phyloP scores from a whole-genome alignment of 2,329 filamentous ascomycete species.

The Colletotrichum agaves region DNA sequence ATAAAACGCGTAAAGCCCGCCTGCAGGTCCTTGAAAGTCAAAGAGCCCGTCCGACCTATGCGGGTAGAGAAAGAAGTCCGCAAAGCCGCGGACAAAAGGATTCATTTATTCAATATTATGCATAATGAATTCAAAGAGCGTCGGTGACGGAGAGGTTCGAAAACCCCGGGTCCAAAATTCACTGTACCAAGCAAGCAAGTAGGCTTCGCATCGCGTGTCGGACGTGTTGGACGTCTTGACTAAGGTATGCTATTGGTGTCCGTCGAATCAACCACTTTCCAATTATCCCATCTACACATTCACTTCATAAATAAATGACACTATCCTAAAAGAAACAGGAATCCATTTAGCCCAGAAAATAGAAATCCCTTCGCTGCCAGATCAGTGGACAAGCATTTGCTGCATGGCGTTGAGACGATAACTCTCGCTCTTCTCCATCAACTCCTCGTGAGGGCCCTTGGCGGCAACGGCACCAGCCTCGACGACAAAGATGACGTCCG shows the following conservation, averaged over 20 bases:
- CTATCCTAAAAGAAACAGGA: not conserved
- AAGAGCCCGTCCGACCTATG: slow-evolving; percentile 17
- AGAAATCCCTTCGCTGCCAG: not conserved
- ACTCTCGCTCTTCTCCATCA: slow-evolving; percentile 62
- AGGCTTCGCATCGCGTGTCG: slow-evolving; percentile 3
- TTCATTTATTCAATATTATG: slow-evolving; percentile 15
- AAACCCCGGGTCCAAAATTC: not conserved
- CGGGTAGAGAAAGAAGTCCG: slow-evolving; percentile 17
- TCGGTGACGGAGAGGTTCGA: slow-evolving; percentile 11
- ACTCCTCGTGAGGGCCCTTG: slow-evolving; percentile 62
- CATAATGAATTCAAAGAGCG: slow-evolving; percentile 4
- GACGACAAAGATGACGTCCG: slow-evolving; percentile 57
- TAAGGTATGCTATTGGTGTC: not conserved
- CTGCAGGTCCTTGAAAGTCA: slow-evolving; percentile 22
- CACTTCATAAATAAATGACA: not conserved
- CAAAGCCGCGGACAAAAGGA: slow-evolving; percentile 19
- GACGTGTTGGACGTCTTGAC: not conserved
- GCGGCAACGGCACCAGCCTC: slow-evolving; percentile 64
- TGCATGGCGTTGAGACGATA: slow-evolving; percentile 64
- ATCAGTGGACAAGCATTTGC: slow-evolving; percentile 54
- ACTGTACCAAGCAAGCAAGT: not conserved
- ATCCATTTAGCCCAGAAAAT: too few species aligned
- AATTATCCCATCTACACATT: not conserved
- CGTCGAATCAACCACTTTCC: not conserved
- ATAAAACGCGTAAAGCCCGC: slow-evolving; percentile 6